These are phyloP conservation scores for Tricholomella constricta DNA, from an alignment of 768 basidiomycete genomes.

Conservation along the genomic window DNA sequence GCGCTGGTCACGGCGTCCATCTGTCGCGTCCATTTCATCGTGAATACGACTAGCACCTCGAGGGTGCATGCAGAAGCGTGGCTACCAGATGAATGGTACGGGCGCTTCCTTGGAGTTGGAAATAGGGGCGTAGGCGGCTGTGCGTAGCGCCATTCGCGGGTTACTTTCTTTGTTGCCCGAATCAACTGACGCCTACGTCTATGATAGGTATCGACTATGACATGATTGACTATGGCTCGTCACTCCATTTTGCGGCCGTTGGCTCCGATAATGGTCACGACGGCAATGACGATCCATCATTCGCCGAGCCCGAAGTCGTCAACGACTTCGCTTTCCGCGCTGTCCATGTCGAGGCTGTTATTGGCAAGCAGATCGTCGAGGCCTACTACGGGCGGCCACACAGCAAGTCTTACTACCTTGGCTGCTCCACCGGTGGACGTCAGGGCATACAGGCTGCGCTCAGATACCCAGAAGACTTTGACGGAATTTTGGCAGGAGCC, in stretches of 20 bases:
- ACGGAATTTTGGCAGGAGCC: slow-evolving; percentile 8
- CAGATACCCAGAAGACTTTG: slow-evolving; percentile 14
- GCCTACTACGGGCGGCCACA: slow-evolving; percentile 3
- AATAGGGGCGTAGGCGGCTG: slow-evolving; percentile 8
- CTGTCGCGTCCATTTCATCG: slow-evolving; percentile 7
- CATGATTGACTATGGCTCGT: background rate
- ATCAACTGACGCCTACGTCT: background rate
- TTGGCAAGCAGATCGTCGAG: slow-evolving; percentile 11
- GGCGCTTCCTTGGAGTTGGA: slow-evolving; percentile 7
- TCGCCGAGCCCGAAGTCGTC: slow-evolving; percentile 9
- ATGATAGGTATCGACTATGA: slow-evolving; percentile 1
- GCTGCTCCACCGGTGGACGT: slow-evolving; percentile 6
- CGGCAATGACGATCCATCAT: background rate
- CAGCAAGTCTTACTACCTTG: slow-evolving; percentile 11
- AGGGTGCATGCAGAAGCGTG: slow-evolving; percentile 10
- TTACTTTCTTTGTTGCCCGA: background rate
- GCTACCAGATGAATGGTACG: slow-evolving; percentile 13
- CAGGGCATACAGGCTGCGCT: slow-evolving; percentile 7
- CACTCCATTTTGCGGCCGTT: slow-evolving; percentile 5
- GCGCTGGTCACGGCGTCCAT: slow-evolving; percentile 1
- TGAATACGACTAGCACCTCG: slow-evolving; percentile 8
- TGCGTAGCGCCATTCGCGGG: background rate
- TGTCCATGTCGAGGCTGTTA: slow-evolving; percentile 8
- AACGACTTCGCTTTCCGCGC: slow-evolving; percentile 6
- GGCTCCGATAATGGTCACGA: slow-evolving; percentile 7